Conservation (phyloP, 2,329 filamentous ascomycete genomes). For the Penicillium sp. region DNA sequence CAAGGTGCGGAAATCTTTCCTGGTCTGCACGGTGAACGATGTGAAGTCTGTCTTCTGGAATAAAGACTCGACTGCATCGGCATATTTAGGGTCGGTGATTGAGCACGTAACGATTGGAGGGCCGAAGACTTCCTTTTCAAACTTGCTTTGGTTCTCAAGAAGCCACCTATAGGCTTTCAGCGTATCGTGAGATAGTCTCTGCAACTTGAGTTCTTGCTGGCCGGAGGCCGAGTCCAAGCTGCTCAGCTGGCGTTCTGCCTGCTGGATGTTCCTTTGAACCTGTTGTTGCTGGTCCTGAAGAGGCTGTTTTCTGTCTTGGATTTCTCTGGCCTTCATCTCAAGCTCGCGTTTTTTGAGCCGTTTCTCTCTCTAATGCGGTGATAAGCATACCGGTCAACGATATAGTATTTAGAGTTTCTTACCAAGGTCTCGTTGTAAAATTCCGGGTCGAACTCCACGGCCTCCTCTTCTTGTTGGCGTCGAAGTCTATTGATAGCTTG, state of each 20-base stretch:
- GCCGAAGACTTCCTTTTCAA: constrained; percentile 74
- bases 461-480: constrained; percentile 59
- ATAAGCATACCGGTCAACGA: constrained; percentile 20
- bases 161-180: constrained; percentile 78
- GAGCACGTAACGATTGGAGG: constrained; percentile 79
- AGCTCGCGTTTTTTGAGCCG: constrained; percentile 36
- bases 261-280: constrained; percentile 35
- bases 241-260: constrained; percentile 50
- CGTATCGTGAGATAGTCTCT: constrained; percentile 60
- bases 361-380: constrained; percentile 54
- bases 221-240: constrained; percentile 71
- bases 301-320: constrained; percentile 36
- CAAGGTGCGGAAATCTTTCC: constrained; percentile 70
- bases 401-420: constrained; percentile 32
- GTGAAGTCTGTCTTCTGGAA: constrained; percentile 54
- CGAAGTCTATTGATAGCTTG: constrained; percentile 62
- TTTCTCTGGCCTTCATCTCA: constrained; percentile 38
- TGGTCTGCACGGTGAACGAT: constrained; percentile 71
- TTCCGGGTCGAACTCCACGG: constrained; percentile 64
- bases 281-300: constrained; percentile 34
- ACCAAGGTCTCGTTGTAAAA: constrained; percentile 73
- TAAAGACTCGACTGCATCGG: constrained; percentile 58
- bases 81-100: constrained; percentile 68
- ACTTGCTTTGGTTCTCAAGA: constrained; percentile 63
- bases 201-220: constrained; percentile 67